Evolutionary conservation across 768 basidiomycete species (phyloP).

Genomic region (Boletus bicolor): DNA sequence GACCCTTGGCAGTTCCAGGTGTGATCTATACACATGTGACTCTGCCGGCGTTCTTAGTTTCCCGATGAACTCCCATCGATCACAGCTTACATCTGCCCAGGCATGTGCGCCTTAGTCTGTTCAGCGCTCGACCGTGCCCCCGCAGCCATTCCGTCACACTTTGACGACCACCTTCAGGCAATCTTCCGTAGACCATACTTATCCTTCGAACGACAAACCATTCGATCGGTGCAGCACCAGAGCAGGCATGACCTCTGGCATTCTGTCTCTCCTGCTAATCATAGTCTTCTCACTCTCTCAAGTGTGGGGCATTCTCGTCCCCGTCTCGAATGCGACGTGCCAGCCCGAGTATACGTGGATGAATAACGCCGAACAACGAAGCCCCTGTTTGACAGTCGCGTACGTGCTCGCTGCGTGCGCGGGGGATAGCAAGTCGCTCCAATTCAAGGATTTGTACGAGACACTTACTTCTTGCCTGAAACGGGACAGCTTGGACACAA

Average conservation of each 20-base stretch:
- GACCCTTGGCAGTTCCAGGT: not conserved
- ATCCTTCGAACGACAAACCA: not conserved
- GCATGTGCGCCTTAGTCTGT: not conserved
- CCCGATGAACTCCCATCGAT: slow-evolving; percentile 1
- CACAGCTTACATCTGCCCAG: not conserved
- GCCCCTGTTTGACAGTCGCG: slow-evolving; percentile 27
- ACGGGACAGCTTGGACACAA: slow-evolving; percentile 23
- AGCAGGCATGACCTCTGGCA: slow-evolving; percentile 1
- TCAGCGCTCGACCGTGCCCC: not conserved
- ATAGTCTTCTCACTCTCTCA: not conserved
- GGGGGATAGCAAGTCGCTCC: slow-evolving; percentile 22
- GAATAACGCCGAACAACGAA: slow-evolving; percentile 14
- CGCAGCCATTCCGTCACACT: not conserved
- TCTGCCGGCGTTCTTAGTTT: not conserved
- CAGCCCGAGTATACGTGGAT: slow-evolving; percentile 23
- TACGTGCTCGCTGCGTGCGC: slow-evolving; percentile 29
- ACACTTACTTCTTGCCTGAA: not conserved
- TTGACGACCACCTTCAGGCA: not conserved
- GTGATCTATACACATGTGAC: not conserved
- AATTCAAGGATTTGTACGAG: not conserved
- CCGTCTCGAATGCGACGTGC: slow-evolving; percentile 18
- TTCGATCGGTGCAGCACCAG: not conserved
- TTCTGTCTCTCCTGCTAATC: not conserved
- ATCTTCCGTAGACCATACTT: not conserved
- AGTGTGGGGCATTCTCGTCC: slow-evolving; percentile 7